Evolutionary conservation across 106 monocot species (phyloP).

Genomic region (Dendrobium officinale): DNA sequence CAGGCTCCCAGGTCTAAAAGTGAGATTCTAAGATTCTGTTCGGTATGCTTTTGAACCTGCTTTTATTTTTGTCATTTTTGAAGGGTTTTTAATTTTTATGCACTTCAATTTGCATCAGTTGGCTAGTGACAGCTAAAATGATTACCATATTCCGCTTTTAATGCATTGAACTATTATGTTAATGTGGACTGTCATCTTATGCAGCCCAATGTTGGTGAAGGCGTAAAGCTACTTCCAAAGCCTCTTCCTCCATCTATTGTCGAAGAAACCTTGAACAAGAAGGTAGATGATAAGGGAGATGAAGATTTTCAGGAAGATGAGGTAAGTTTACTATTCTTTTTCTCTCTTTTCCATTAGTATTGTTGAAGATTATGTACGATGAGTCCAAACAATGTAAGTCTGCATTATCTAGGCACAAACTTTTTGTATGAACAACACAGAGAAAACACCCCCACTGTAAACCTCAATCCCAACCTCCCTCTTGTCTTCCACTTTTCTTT

Average conservation of each 20-base stretch:
- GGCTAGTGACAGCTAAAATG: not conserved
- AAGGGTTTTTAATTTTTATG: not conserved
- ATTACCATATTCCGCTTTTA: not conserved
- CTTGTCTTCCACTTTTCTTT: not conserved
- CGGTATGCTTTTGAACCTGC: not conserved
- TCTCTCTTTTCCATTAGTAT: not conserved
- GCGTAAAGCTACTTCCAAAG: constrained; percentile 39
- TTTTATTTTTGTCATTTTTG: constrained; percentile 1
- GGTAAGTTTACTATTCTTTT: constrained; percentile 5
- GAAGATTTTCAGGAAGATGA: constrained; percentile 19
- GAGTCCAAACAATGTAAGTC: not conserved
- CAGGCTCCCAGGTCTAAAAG: not conserved
- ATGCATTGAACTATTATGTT: not conserved
- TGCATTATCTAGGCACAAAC: not conserved
- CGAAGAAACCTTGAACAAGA: constrained; percentile 8
- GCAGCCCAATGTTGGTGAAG: constrained; percentile 39
- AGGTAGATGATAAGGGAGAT: constrained; percentile 14
- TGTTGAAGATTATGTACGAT: not conserved
- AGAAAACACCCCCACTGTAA: not conserved
- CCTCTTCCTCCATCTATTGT: constrained; percentile 26
- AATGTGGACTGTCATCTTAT: not conserved
- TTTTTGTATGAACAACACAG: not conserved
- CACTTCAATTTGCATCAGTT: constrained; percentile 2
- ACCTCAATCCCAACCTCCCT: not conserved
- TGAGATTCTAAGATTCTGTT: not conserved